Evolutionary conservation across 2,329 filamentous ascomycete genomes (phyloP), one percentile per base, ranked within the genome.

Genomic region (Clonostachys sp.): DNA sequence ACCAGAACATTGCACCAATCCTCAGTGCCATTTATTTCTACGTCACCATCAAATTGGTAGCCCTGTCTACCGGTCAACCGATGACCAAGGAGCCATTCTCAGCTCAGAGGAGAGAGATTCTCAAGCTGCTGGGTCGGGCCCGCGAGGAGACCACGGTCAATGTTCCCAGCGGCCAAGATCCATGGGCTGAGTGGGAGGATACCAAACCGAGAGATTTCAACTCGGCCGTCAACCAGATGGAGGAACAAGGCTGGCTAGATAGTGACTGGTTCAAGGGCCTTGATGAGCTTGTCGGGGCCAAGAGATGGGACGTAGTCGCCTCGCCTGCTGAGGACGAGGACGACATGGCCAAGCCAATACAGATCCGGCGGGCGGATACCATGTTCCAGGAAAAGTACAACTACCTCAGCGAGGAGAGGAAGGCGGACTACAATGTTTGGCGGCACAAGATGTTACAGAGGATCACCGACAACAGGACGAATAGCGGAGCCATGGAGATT

Each of bases 331-430:
- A 60, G 24, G 64, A 61, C 3, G 64, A 67, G 20, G 66, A 62
- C 4, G 66, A 65, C 34, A 47, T 46, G 4, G 52, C 51, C 18
- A 53, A 58, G 51, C 70, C 63, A 49, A 59, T 67, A 36, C 68
- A 74, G 48, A 60, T 74, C 30, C 66, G 81, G 64, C 63, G 74
- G 48, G 68, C 74, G 9, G 80, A 83, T 52, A 87, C 83, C 3
- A 91, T 91, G 87, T 81, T 91, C 55, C 86, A 91, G 62, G 83
- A 85, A 53, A 77, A 78, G 42, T 84, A 87, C 57, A 86, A 91
- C 57, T 89, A 84, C 57, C 63, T 91, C 55, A 84, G 83, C 52
- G 80, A 84, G 44, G 70, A 75, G 51, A 81, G 80, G 54, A 74
- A 75, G 55, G 71, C 70, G 39, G 81, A 85, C 12, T 91, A 83